Evolutionary conservation across 805 yeast genomes (phyloP), one percentile per base, ranked within the genome.

Genomic region (Wickerhamiella cacticola): DNA sequence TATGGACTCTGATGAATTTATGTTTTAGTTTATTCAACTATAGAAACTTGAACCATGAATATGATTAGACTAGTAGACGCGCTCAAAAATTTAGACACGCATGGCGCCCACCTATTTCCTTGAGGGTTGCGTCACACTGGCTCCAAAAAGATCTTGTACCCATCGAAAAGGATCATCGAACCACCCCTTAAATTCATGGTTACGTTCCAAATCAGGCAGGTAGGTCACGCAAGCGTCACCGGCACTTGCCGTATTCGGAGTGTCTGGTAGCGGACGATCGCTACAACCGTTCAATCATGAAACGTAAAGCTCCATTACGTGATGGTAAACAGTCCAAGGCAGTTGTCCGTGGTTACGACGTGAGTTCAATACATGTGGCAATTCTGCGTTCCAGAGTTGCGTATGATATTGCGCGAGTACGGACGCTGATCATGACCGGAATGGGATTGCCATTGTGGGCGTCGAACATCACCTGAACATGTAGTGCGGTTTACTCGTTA

Each of bases 211-310:
- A 31, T n/a, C 36, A 31, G 36, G 36, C 9, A 31, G 36, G 36
- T 31, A 31, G 16, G 18, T 15, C 36, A 31, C 36, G 36, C 36
- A 31, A 31, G 36, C 36, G 36, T 31, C 36, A 31, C 36, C 9
- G 4, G 19, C 16, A n/a, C 15, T 31, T 31, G n/a, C 36, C 36
- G 5, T 15, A 15, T 31, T 19, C n/a, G 36, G 36, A 31, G 18
- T 18, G 19, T 31, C 15, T n/a, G 36, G 19, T 31, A 31, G 36
- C 16, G 36, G 19, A 31, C 36, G 4, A 31, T 31, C 19, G 5
- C 36, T 15, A 9, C 4, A 31, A 31, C 7, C 5, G 19, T 31
- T 5, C 18, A 15, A 15, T n/a, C 19, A 4, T 31, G 36, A 31
- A 31, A 31, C 36, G 16, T 5, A n/a, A 15, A 5, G 19, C 19